Conservation (phyloP, 164 flowering plant species). For the Chimonanthus salicifolius region DNA sequence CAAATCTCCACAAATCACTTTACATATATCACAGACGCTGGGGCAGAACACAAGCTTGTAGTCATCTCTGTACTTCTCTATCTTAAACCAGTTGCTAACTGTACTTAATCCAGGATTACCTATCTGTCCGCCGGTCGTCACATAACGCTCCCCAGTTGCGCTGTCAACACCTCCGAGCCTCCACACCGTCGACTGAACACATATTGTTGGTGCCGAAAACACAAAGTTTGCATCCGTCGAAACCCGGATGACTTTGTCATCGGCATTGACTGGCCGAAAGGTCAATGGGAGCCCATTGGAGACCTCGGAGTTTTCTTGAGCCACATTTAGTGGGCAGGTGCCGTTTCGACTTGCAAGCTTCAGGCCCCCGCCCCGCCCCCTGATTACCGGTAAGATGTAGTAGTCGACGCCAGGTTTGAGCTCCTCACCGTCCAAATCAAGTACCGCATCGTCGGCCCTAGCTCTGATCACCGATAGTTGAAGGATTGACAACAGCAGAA, state of each 20-base stretch:
- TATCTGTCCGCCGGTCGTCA: constrained; percentile 20
- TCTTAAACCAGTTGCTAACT: constrained; percentile 28
- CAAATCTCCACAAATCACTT: constrained; percentile 32
- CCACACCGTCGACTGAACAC: too few species aligned
- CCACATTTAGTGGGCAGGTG: constrained; percentile 23
- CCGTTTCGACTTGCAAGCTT: constrained; percentile 5
- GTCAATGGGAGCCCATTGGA: constrained; percentile 15
- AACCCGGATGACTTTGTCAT: constrained; percentile 2
- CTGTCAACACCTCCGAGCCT: too few species aligned
- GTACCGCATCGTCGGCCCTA: background rate
- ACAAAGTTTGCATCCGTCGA: constrained; percentile 22
- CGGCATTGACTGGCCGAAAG: constrained; percentile 17
- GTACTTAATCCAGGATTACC: constrained; percentile 28
- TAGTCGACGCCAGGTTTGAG: constrained; percentile 13
- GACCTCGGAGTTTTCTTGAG: background rate
- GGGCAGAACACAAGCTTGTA: constrained; percentile 27
- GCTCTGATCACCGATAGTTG: too few species aligned
- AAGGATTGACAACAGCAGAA: too few species aligned
- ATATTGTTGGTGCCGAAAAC: too few species aligned
- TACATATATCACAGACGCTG: constrained; percentile 16
- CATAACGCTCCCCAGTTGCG: constrained; percentile 11
- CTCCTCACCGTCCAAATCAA: constrained; percentile 17
- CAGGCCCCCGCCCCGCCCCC: constrained; percentile 27
- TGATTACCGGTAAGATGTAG: background rate
- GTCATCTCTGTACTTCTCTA: constrained; percentile 15